A percentile compares a stretch with the other conserved stretches of the same genome.
These are phyloP conservation scores for Populus tremula DNA, from an alignment of 345 rosid species.

Conservation along the genomic window DNA sequence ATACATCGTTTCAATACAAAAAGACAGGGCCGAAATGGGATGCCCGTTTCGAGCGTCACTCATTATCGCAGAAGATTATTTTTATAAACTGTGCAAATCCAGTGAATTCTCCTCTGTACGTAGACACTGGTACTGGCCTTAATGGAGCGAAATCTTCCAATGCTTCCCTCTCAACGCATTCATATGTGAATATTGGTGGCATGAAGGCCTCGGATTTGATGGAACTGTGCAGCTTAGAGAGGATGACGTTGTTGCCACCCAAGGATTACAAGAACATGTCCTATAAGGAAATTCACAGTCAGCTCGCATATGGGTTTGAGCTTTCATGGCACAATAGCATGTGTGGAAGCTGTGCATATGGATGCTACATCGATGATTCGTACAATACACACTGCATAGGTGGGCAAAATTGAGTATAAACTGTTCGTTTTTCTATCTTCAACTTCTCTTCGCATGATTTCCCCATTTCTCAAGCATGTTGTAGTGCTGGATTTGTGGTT, in stretches of 20 bases:
- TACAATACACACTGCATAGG: not conserved
- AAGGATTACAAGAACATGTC: not conserved
- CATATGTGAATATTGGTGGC: not conserved
- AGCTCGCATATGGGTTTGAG: conserved; percentile 4
- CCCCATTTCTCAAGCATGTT: too few species aligned
- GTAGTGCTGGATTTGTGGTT: not conserved
- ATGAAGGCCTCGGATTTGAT: not conserved
- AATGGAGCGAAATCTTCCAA: too few species aligned
- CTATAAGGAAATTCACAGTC: not conserved
- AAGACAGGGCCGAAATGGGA: not conserved
- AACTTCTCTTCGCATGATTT: not conserved
- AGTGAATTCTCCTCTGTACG: conserved; percentile 1
- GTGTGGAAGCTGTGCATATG: too few species aligned
- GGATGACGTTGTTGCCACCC: not conserved
- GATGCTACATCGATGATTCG: not conserved
- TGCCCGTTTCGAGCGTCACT: rapidly evolving
- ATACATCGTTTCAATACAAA: not conserved
- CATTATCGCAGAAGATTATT: not conserved
- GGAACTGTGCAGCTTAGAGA: not conserved
- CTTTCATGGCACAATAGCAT: not conserved
- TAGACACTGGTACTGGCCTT: not conserved
- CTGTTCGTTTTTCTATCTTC: not conserved
- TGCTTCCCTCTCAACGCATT: not conserved
- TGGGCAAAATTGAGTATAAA: too few species aligned
- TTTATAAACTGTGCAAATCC: not conserved